Evolutionary conservation across 257 asterid genomes (phyloP).

Genomic region (Salvia miltiorrhiza): DNA sequence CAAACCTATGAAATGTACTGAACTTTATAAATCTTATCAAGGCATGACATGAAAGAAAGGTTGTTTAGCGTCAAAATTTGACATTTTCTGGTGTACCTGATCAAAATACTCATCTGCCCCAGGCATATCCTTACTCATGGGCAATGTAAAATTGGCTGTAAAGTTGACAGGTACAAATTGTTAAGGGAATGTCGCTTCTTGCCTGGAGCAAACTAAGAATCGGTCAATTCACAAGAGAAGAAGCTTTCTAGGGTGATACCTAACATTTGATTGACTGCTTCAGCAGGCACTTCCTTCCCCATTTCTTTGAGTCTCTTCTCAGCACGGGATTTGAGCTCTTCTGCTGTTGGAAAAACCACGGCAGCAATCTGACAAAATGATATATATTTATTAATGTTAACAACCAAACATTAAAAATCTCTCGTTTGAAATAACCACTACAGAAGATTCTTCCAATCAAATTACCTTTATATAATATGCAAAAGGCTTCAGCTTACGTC

Average conservation of each 20-base stretch:
- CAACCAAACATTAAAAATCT: background rate
- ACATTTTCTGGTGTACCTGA: conserved; percentile 31
- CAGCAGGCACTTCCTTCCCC: conserved; percentile 52
- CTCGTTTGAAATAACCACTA: background rate
- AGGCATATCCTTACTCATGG: conserved; percentile 46
- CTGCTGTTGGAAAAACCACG: conserved; percentile 48
- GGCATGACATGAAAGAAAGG: background rate
- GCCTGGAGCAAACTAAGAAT: background rate
- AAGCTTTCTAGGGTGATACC: conserved; percentile 28
- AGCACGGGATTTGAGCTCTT: conserved; percentile 45
- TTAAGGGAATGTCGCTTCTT: background rate
- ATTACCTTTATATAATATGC: conserved; percentile 45
- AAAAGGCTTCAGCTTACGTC: conserved; percentile 52
- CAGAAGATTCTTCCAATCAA: background rate
- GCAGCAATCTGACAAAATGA: conserved; percentile 48
- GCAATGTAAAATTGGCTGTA: conserved; percentile 48
- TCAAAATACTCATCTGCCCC: conserved; percentile 47
- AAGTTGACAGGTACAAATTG: conserved; percentile 15
- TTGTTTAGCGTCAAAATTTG: background rate
- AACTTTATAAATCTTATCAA: background rate
- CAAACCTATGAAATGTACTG: conserved; percentile 15
- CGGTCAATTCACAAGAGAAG: conserved; percentile 8
- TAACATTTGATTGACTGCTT: conserved; percentile 48
- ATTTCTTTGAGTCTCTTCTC: conserved; percentile 42
- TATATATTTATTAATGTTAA: too few species aligned